phyloP scores from a whole-genome alignment of 176 grass and related monocot species.

The Thinopyrum elongatum region DNA sequence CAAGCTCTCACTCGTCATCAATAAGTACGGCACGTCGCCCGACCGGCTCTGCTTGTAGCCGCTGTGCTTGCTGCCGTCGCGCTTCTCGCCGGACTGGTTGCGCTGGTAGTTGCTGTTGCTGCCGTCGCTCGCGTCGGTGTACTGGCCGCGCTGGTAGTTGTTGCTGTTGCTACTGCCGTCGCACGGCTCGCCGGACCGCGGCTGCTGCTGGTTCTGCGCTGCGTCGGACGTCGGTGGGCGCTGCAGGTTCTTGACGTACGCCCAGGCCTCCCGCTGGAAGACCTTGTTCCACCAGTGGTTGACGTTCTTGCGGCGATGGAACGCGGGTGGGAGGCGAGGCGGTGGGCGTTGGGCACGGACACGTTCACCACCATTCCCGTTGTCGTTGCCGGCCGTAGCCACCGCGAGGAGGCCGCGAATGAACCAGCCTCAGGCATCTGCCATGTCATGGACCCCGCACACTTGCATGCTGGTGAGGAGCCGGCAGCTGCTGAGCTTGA shows the following conservation, averaged over 20 bases:
- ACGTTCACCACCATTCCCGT: no score
- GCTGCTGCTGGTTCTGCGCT: neutral
- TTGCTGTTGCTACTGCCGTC: neutral
- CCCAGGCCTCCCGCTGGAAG: conserved; percentile 57
- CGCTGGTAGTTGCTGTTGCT: neutral
- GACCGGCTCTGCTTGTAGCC: neutral
- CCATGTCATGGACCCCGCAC: no score
- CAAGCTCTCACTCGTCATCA: neutral
- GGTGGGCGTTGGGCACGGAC: no score
- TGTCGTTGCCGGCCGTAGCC: no score
- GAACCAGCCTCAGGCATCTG: no score
- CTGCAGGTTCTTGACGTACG: conserved; percentile 68
- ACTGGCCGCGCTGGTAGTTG: neutral
- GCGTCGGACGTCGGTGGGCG: conserved; percentile 29
- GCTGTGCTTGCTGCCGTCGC: no score
- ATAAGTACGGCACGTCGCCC: neutral
- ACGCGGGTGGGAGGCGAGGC: no score
- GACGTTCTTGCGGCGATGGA: no score
- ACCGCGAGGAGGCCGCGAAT: no score
- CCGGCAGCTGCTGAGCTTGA: no score
- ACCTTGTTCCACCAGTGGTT: conserved; percentile 63
- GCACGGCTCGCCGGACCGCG: neutral
- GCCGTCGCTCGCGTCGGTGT: neutral
- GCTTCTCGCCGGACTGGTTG: no score
- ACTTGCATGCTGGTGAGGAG: no score